Evolutionary conservation across 352 stramenopile genomes (phyloP).

Genomic region (Globisporangium yorkense): DNA sequence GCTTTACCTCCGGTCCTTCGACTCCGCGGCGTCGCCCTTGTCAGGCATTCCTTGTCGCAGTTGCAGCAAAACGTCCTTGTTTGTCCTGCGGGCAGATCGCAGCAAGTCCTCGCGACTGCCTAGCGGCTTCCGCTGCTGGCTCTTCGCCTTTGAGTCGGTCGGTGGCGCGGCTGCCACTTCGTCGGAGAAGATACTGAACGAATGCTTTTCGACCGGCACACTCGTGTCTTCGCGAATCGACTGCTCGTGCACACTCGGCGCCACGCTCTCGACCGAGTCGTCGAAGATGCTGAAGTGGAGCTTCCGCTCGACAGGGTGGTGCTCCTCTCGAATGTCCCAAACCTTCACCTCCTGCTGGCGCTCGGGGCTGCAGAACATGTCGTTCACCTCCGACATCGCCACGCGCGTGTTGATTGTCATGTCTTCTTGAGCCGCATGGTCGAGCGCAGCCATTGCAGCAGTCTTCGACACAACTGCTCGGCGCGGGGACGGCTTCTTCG

Average conservation of each 20-base stretch:
- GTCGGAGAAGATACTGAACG: conserved; percentile 48
- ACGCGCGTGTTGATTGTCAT: conserved; percentile 87
- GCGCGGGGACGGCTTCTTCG: conserved; percentile 13
- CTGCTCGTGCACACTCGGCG: conserved; percentile 39
- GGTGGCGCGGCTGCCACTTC: conserved; percentile 13
- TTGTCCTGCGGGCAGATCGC: conserved; percentile 45
- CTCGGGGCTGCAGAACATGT: conserved; percentile 82
- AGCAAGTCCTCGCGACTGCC: conserved; percentile 65
- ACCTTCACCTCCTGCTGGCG: conserved; percentile 31
- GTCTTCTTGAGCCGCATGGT: conserved; percentile 63
- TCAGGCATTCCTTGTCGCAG: conserved; percentile 16
- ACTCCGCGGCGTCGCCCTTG: conserved; percentile 14
- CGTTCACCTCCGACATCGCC: conserved; percentile 79
- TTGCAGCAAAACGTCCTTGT: conserved; percentile 77
- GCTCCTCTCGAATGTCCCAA: conserved; percentile 45
- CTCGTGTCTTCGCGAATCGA: conserved; percentile 37
- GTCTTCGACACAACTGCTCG: conserved; percentile 3
- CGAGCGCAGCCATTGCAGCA: conserved; percentile 14
- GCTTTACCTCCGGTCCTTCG: conserved; percentile 30
- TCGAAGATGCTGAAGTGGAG: conserved; percentile 83
- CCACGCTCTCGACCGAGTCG: conserved; percentile 67
- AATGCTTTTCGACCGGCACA: conserved; percentile 30
- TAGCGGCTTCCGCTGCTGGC: conserved; percentile 50
- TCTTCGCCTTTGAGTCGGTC: conserved; percentile 3
- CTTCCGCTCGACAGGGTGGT: conserved; percentile 77